Evolutionary conservation across 768 basidiomycete species (phyloP), one percentile per base, ranked within the genome.

Genomic region (Xerocomus brunneocitrinus): DNA sequence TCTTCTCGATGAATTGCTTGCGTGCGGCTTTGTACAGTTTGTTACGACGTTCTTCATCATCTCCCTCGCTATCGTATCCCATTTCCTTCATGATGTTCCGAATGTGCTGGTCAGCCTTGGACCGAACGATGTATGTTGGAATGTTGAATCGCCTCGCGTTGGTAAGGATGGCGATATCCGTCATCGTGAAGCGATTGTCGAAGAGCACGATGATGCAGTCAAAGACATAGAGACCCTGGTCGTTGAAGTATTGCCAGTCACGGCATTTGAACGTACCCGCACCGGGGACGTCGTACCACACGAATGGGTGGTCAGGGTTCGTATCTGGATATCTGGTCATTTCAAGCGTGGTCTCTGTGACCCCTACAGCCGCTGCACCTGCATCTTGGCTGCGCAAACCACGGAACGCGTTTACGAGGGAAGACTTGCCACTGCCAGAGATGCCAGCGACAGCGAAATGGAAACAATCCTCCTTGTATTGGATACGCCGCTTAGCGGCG

Each of bases 251-350:
- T 22, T 69, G 60, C 70, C 70, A 72, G 43, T 67, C 69, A 8
- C 60, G 59, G 24, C 67, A 62, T n/a, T 52, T 61, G 19, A 67
- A 9, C 2, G 72, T 73, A 10, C 70, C 69, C 9, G 72, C 70
- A 13, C 71, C 72, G 0, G 71, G 72, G n/a, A 71, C 39, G 36
- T 73, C 72, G 10, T 66, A 73, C 72, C 71, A 73, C 39, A 66
- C 63, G 52, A 66, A 59, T 0, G 58, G 64, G 22, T 51, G 19
- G 3, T 56, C 42, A 6, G 55, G 60, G 22, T 60, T 55, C 2
- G 62, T 19, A n/a, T 68, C 65, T 5, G 60, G 41, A 32, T 69
- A 73, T 32, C 69, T 55, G 24, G 58, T 24, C 35, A 65, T 52
- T n/a, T 34, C 28, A 24, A 57, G 39, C 4, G 70, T 71, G n/a